Evolutionary conservation across 1,139 yeast genomes (phyloP).

Genomic region (Yamadazyma buinensis): DNA sequence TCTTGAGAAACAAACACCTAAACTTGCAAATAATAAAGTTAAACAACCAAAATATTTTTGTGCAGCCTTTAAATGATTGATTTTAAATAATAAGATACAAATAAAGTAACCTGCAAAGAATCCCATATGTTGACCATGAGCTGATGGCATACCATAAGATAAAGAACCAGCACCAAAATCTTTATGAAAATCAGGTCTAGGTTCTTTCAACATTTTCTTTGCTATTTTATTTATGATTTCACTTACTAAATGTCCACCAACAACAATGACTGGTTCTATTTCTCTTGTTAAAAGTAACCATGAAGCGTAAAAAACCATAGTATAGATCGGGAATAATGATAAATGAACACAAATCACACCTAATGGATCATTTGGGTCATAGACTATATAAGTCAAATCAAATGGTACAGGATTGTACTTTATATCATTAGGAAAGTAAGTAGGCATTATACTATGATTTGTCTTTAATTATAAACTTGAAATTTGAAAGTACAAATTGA

Average conservation of each 20-base stretch:
- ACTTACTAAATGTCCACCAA: constrained; percentile 80
- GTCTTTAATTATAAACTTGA: too few species aligned
- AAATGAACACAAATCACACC: constrained; percentile 66
- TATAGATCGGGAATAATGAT: constrained; percentile 78
- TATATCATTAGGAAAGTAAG: constrained; percentile 17
- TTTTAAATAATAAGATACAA: constrained; percentile 34
- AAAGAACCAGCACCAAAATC: constrained; percentile 45
- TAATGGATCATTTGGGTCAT: constrained; percentile 62
- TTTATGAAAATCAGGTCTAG: constrained; percentile 66
- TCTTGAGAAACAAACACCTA: constrained; percentile 66
- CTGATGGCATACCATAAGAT: constrained; percentile 95
- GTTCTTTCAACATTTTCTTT: constrained; percentile 62
- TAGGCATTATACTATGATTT: constrained; percentile 19
- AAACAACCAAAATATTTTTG: constrained; percentile 22
- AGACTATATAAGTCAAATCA: constrained; percentile 75
- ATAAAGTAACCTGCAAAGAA: constrained; percentile 67
- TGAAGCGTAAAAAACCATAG: constrained; percentile 75
- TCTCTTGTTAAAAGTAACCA: constrained; percentile 84
- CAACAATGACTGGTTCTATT: constrained; percentile 77
- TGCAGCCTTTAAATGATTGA: constrained; percentile 17
- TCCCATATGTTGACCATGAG: constrained; percentile 95
- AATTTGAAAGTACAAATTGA: too few species aligned
- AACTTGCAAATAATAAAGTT: constrained; percentile 26
- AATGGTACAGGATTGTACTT: constrained; percentile 46
- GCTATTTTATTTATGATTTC: constrained; percentile 70